Percentiles rank a stretch among this genome's conserved stretches.
phyloP scores from a whole-genome alignment of 306 rosid genomes.

The Cicer cuneatum region DNA sequence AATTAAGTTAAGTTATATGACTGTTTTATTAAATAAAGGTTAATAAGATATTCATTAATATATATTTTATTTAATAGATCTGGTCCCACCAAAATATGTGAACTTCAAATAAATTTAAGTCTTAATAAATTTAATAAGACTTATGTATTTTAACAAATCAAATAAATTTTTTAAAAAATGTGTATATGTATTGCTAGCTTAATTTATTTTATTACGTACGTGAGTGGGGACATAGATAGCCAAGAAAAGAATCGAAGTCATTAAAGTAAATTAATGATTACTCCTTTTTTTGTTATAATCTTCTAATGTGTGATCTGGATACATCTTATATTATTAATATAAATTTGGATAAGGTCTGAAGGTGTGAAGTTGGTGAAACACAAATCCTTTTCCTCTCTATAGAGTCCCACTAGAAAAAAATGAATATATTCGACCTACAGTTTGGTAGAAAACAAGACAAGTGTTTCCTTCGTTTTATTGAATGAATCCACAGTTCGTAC shows the following conservation, averaged over 20 bases:
- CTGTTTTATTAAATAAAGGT: no score
- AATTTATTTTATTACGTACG: slow-evolving; percentile 12
- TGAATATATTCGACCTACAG: slow-evolving; percentile 40
- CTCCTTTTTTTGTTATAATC: neutral
- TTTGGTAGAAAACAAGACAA: slow-evolving; percentile 62
- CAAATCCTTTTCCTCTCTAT: slow-evolving; percentile 56
- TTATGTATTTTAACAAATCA: no score
- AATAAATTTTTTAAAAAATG: no score
- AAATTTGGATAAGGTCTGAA: slow-evolving; percentile 69
- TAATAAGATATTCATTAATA: no score
- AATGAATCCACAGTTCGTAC: no score
- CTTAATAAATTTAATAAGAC: no score
- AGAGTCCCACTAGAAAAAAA: slow-evolving; percentile 43
- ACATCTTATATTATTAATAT: slow-evolving; percentile 21
- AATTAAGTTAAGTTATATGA: no score
- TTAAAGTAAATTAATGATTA: slow-evolving; percentile 41
- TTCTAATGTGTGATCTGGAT: slow-evolving; percentile 29
- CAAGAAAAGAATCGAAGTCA: slow-evolving; percentile 20
- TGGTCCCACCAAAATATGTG: no score
- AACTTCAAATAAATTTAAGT: no score
- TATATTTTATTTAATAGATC: no score
- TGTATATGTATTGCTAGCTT: no score
- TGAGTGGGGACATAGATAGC: slow-evolving; percentile 46
- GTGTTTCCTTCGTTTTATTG: slow-evolving; percentile 48
- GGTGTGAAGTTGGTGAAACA: slow-evolving; percentile 82